Conservation (phyloP, 148 eudicot genomes). For the Tetragonia tetragonoides region DNA sequence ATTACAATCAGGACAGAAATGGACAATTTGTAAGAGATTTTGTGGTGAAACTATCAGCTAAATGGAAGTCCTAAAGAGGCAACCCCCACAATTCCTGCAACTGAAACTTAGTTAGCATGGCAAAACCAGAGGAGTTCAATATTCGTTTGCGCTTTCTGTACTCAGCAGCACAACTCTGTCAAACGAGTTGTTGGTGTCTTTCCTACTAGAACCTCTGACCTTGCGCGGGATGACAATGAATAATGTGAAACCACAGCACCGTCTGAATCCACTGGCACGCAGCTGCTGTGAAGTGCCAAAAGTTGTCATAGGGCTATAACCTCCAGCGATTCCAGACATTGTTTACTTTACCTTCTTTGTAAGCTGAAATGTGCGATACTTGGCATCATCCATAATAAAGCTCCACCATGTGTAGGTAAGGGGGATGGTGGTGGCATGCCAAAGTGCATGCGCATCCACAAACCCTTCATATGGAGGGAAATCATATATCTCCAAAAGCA, state of each 20-base stretch:
- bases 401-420: constrained; percentile 91
- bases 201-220: neutral
- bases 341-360: constrained; percentile 61
- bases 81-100: neutral
- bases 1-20: too few species aligned
- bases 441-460: constrained; percentile 83
- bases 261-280: neutral
- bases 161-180: neutral
- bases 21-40: too few species aligned
- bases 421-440: constrained; percentile 90
- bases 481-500: constrained; percentile 79
- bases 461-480: constrained; percentile 76
- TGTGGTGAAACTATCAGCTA: too few species aligned
- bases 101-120: neutral
- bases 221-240: neutral
- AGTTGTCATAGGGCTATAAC: neutral
- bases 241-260: neutral
- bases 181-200: neutral
- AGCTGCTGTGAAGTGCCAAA: neutral
- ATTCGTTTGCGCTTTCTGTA: neutral
- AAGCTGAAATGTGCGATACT: constrained; percentile 47
- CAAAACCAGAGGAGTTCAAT: neutral
- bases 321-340: neutral
- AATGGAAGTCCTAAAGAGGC: too few species aligned
- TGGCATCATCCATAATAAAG: constrained; percentile 80